A percentile compares a stretch with the other conserved stretches of the same genome.
phyloP scores from a whole-genome alignment of 495 filamentous ascomycete genomes.

The Thermothielavioides terrestris region DNA sequence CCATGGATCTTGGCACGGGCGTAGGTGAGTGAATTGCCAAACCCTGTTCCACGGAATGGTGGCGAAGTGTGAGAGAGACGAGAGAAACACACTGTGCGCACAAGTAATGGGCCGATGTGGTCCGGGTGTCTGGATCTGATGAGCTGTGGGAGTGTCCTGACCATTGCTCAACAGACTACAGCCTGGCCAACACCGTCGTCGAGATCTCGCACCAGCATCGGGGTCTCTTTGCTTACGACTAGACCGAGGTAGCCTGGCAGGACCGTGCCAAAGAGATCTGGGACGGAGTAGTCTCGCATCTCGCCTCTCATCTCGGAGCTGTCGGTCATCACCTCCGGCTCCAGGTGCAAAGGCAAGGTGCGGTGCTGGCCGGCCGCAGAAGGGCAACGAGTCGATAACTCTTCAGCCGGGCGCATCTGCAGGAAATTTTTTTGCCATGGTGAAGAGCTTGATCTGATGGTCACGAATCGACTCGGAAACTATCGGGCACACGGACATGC shows the following conservation, averaged over 20 bases:
- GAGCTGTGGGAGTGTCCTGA: not conserved
- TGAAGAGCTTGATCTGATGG: too few species aligned
- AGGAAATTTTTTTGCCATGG: too few species aligned
- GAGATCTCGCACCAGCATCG: constrained; percentile 82
- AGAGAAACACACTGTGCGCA: not conserved
- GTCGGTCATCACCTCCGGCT: too few species aligned
- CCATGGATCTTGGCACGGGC: constrained; percentile 67
- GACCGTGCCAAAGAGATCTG: not conserved
- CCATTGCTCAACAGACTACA: constrained; percentile 54
- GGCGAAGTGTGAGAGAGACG: not conserved
- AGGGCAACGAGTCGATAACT: too few species aligned
- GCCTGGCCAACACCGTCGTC: constrained; percentile 70
- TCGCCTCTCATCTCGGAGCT: too few species aligned
- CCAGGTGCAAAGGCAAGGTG: too few species aligned
- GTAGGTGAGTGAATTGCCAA: constrained; percentile 46
- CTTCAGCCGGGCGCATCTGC: too few species aligned
- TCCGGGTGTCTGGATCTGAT: not conserved
- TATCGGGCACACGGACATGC: too few species aligned
- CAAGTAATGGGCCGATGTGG: too few species aligned
- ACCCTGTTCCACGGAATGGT: not conserved
- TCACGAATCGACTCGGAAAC: too few species aligned
- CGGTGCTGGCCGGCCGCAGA: too few species aligned
- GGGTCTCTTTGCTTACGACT: constrained; percentile 44
- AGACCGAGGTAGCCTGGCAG: not conserved
- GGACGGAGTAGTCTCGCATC: too few species aligned